Percentiles rank a stretch among this genome's conserved stretches.
Conservation (phyloP, 495 filamentous ascomycete genomes). For the Trichocladium uniseriatum region DNA sequence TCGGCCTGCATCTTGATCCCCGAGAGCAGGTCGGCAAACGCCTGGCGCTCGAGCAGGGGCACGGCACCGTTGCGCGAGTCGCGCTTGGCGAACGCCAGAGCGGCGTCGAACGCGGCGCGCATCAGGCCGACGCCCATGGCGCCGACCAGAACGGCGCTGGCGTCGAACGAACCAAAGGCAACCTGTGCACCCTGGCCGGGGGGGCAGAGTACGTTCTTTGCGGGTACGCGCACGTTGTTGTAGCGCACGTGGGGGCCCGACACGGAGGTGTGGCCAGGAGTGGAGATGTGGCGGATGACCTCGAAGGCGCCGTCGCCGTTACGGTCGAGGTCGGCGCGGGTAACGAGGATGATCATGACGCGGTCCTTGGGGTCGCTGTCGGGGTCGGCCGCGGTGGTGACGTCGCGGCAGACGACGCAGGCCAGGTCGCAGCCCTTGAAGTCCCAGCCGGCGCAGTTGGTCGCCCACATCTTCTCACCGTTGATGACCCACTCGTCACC, state of each 20-base stretch:
- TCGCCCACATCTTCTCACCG: conserved; percentile 52
- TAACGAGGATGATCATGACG: conserved; percentile 43
- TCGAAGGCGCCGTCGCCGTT: conserved; percentile 32
- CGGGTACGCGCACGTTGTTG: conserved; percentile 40
- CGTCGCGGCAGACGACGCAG: conserved; percentile 44
- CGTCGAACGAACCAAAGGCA: conserved; percentile 33
- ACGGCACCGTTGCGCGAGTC: conserved; percentile 35
- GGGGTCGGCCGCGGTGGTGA: conserved; percentile 16
- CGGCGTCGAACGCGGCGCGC: conserved; percentile 45
- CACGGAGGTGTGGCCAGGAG: conserved; percentile 37
- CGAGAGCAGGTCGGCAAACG: conserved; percentile 42
- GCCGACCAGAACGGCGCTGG: conserved; percentile 40
- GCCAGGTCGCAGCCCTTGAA: conserved; percentile 42
- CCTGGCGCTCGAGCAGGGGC: conserved; percentile 39
- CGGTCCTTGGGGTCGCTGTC: conserved; percentile 26
- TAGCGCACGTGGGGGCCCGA: conserved; percentile 40
- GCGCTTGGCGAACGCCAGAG: conserved; percentile 37
- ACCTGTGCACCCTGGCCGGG: conserved; percentile 35
- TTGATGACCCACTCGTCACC: conserved; percentile 46
- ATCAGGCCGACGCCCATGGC: conserved; percentile 47
- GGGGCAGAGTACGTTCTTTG: conserved; percentile 34
- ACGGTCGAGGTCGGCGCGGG: conserved; percentile 33
- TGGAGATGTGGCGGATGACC: conserved; percentile 35
- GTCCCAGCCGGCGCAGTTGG: conserved; percentile 47
- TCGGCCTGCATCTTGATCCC: conserved; percentile 47